These are phyloP conservation scores for Colletotrichum viniferum DNA, from an alignment of 2,329 filamentous ascomycete species.

Conservation along the genomic window DNA sequence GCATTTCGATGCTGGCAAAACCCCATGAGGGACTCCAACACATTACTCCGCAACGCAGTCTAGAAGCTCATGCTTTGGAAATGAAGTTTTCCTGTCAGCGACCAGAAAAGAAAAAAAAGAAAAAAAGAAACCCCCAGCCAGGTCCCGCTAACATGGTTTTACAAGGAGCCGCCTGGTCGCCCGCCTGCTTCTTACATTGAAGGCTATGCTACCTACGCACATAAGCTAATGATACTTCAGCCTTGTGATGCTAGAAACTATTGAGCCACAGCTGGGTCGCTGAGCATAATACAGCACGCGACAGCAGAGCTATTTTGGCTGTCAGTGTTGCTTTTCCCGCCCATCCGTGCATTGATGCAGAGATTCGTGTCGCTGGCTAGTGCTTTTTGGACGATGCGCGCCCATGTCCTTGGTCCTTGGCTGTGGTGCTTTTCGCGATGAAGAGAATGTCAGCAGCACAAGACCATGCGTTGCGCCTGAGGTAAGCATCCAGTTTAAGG, in stretches of 20 bases:
- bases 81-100: conserved; percentile 8
- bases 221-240: not conserved
- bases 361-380: not conserved
- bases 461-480: not conserved
- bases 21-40: not conserved
- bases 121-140: not conserved
- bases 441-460: not conserved
- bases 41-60: conserved; percentile 1
- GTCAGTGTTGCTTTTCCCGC: not conserved
- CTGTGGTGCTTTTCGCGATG: not conserved
- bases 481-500: not conserved
- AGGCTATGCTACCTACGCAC: not conserved
- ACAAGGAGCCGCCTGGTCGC: not conserved
- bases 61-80: conserved; percentile 17
- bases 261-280: not conserved
- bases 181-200: not conserved
- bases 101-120: not conserved
- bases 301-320: not conserved
- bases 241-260: not conserved
- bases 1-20: not conserved
- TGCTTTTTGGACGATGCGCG: not conserved
- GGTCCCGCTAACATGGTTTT: conserved; percentile 10
- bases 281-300: not conserved
- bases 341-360: not conserved
- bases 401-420: not conserved